Conservation (phyloP, 2,329 filamentous ascomycete genomes). For the Colletotrichum sp. region DNA sequence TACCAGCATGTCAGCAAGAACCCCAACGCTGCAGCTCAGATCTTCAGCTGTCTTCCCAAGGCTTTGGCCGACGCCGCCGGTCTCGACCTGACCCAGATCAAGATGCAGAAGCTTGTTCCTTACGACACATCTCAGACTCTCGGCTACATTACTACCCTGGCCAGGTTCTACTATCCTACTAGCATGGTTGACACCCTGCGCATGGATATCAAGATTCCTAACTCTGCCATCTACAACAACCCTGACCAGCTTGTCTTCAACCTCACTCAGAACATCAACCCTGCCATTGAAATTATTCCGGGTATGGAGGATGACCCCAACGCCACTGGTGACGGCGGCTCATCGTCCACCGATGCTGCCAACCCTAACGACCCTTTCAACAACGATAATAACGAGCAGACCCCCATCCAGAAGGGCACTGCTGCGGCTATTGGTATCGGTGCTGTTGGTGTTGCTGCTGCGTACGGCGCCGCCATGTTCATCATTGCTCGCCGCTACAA, state of each 20-base stretch:
- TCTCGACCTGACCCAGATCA: constrained; percentile 60
- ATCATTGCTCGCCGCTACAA: constrained; percentile 90
- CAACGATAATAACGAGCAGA: constrained; percentile 51
- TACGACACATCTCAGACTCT: constrained; percentile 72
- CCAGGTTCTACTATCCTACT: constrained; percentile 71
- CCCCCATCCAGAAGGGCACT: constrained; percentile 65
- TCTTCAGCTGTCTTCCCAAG: constrained; percentile 78
- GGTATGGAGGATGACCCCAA: constrained; percentile 47
- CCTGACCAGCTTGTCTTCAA: constrained; percentile 68
- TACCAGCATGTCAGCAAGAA: constrained; percentile 81
- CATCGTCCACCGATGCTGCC: constrained; percentile 37
- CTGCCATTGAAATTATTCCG: constrained; percentile 72
- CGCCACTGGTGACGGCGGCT: constrained; percentile 40
- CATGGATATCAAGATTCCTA: constrained; percentile 72
- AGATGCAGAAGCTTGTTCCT: constrained; percentile 75
- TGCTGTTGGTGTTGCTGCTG: constrained; percentile 77
- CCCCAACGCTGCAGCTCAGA: constrained; percentile 77
- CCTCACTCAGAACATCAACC: constrained; percentile 83
- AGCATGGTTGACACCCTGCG: constrained; percentile 71
- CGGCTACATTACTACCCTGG: constrained; percentile 83
- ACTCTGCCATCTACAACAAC: constrained; percentile 78
- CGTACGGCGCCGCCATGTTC: constrained; percentile 96
- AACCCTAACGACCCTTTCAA: constrained; percentile 48
- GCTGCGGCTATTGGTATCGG: constrained; percentile 76
- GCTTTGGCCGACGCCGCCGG: constrained; percentile 71